Evolutionary conservation across 192 early-diverging fungal species (phyloP).

Genomic region (Mortierella hygrophila): DNA sequence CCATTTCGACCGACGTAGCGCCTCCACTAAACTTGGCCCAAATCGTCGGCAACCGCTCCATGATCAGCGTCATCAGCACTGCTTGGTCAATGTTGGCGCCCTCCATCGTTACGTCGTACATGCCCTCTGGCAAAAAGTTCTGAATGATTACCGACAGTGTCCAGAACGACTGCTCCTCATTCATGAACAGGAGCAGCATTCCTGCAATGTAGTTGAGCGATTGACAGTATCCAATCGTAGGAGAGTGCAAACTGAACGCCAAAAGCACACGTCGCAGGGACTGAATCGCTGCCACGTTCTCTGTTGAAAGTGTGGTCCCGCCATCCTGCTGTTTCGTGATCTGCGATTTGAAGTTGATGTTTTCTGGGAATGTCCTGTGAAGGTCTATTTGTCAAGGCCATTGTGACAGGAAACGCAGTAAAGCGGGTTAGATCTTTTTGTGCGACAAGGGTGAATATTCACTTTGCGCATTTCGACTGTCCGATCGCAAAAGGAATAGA

Average conservation of each 20-base stretch:
- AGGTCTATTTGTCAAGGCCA: constrained; percentile 63
- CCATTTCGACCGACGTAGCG: constrained; percentile 61
- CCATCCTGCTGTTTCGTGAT: constrained; percentile 38
- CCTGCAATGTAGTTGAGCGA: constrained; percentile 85
- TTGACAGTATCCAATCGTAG: constrained; percentile 88
- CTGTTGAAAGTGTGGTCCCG: constrained; percentile 51
- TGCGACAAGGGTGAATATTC: neutral
- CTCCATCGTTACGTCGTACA: constrained; percentile 81
- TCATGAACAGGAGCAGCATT: constrained; percentile 76
- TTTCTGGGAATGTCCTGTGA: constrained; percentile 84
- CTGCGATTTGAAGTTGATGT: constrained; percentile 74
- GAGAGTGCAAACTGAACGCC: constrained; percentile 79
- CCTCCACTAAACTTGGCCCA: constrained; percentile 62
- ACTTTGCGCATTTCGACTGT: constrained; percentile 6
- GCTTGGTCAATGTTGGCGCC: constrained; percentile 80
- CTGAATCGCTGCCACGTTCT: constrained; percentile 60
- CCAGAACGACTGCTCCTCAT: constrained; percentile 87
- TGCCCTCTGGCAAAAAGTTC: constrained; percentile 77
- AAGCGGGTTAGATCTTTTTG: neutral
- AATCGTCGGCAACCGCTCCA: constrained; percentile 63
- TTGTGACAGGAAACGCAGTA: neutral
- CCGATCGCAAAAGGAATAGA: neutral
- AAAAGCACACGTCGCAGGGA: constrained; percentile 77
- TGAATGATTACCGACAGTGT: constrained; percentile 81
- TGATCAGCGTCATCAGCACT: constrained; percentile 72